These are phyloP conservation scores for Diaporthe velutina DNA, from an alignment of 2,329 filamentous ascomycete species.

Conservation along the genomic window DNA sequence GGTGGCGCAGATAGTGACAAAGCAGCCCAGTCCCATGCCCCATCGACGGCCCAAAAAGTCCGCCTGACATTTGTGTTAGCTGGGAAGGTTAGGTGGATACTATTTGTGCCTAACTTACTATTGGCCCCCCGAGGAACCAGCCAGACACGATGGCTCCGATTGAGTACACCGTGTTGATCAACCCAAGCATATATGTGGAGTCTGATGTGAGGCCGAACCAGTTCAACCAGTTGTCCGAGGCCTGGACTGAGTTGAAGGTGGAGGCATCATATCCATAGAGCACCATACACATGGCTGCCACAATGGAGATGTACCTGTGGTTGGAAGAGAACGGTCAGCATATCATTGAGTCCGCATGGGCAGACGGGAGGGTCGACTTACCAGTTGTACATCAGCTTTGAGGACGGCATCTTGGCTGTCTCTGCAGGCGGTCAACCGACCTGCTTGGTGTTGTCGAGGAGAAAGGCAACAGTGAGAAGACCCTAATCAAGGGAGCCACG, in stretches of 20 bases:
- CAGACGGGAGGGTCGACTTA: neutral
- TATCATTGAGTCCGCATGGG: too few species aligned
- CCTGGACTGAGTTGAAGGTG: conserved; percentile 80
- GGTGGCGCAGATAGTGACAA: conserved; percentile 75
- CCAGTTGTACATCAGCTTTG: conserved; percentile 47
- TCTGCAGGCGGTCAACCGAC: conserved; percentile 31
- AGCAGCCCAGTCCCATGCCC: conserved; percentile 75
- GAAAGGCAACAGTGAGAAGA: neutral
- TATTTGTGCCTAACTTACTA: conserved; percentile 51
- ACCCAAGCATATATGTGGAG: conserved; percentile 56
- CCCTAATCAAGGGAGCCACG: neutral
- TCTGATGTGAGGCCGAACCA: conserved; percentile 67
- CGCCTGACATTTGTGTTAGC: conserved; percentile 48
- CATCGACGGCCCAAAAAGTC: conserved; percentile 73
- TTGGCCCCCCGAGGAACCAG: conserved; percentile 76
- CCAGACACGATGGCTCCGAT: conserved; percentile 78
- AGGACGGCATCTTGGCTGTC: conserved; percentile 44
- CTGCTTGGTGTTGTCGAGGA: conserved; percentile 1
- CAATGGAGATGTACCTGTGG: conserved; percentile 74
- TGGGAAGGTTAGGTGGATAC: too few species aligned
- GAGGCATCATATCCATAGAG: conserved; percentile 82
- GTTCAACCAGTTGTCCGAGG: conserved; percentile 73
- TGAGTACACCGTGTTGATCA: conserved; percentile 77
- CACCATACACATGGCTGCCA: conserved; percentile 81
- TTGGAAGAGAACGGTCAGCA: neutral